A percentile compares a stretch with the other conserved stretches of the same genome.
These are phyloP conservation scores for Wickerhamomyces xylosicus DNA, from an alignment of 805 yeast species.

Conservation along the genomic window DNA sequence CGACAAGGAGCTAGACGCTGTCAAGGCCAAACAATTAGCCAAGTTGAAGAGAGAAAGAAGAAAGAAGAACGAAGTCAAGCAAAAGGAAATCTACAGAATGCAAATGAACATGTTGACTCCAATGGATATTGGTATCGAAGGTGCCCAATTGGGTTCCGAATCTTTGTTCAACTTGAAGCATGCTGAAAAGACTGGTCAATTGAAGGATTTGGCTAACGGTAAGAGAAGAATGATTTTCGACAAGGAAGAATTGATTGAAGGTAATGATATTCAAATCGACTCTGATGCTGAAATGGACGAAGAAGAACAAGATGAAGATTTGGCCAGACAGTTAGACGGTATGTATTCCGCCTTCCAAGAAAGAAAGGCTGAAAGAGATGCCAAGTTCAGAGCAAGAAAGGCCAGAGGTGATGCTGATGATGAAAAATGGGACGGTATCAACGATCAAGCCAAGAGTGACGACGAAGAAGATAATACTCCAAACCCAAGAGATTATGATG, in stretches of 20 bases:
- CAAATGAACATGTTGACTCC: constrained; percentile 96
- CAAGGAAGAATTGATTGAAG: constrained; percentile 42
- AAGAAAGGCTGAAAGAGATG: constrained; percentile 55
- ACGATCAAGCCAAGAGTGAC: constrained; percentile 31
- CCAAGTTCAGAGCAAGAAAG: constrained; percentile 56
- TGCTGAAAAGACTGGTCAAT: constrained; percentile 84
- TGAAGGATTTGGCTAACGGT: constrained; percentile 67
- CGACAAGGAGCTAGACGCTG: constrained; percentile 70
- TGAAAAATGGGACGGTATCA: constrained; percentile 70
- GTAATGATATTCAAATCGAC: constrained; percentile 46
- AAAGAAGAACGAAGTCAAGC: constrained; percentile 70
- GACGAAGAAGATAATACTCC: constrained; percentile 16
- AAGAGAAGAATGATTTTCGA: constrained; percentile 53
- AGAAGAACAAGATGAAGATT: constrained; percentile 38
- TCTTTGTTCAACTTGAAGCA: constrained; percentile 70
- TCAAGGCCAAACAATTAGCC: constrained; percentile 61
- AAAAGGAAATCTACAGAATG: constrained; percentile 81
- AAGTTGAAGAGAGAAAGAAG: constrained; percentile 74
- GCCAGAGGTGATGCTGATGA: constrained; percentile 71
- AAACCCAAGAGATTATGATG: constrained; percentile 29
- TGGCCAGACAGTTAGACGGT: constrained; percentile 74
- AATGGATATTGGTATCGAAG: constrained; percentile 87
- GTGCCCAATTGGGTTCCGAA: constrained; percentile 70
- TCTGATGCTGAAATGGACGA: constrained; percentile 35
- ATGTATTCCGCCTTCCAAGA: constrained; percentile 72